Base-by-base conservation (phyloP, 1,139 yeast species). In the Sugiyamaella xylanicola region DNA sequence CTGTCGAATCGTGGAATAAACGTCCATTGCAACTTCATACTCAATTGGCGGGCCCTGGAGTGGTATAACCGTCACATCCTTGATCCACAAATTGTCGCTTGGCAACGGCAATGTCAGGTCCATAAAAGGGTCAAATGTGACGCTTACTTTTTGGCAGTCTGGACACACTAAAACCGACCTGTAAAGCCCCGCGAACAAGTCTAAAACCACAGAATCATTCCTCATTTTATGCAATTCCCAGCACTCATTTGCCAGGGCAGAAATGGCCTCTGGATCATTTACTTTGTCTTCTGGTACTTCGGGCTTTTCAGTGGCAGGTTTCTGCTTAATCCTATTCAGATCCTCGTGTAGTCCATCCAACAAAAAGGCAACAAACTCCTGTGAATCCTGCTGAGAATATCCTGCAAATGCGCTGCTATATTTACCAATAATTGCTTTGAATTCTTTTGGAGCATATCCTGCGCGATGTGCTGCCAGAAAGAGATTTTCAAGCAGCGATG, bases 341-440 rank as follows among this genome's bases (percentile, higher is more conserved):
- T 93, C 99, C 69, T 93, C 99, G 67, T 93, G 99, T 46, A 93
- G 77, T 4, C 96, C 95, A 72, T 93, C 99, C 44, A 93, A 76
- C 42, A 93, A 72, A 79, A 90, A 93, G 42, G 97, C 92, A 55
- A 93, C 75, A 66, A 93, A 87, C 69, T 93, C 99, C 70, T 93
- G 99, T 0, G 98, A 89, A 69, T 93, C 99, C 68, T 93, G 99
- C 70, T 93, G 99, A 63, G 82, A 83, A 65, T 87, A 91, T 0
- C 96, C 97, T 0, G 90, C 80, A 74, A 93, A 93, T 82, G 89
- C 82, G 1, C 86, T 81, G 44, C 91, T 87, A 67, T 81, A 87
- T 56, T 85, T 80, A 0, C 98, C 98, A 44, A 93, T 80, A 0
- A 89, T 84, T 37, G 79, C 75, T 65, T 90, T 90, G 73, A 93